phyloP scores from a whole-genome alignment of 139 green algal genomes.

The Gonium pectorale region DNA sequence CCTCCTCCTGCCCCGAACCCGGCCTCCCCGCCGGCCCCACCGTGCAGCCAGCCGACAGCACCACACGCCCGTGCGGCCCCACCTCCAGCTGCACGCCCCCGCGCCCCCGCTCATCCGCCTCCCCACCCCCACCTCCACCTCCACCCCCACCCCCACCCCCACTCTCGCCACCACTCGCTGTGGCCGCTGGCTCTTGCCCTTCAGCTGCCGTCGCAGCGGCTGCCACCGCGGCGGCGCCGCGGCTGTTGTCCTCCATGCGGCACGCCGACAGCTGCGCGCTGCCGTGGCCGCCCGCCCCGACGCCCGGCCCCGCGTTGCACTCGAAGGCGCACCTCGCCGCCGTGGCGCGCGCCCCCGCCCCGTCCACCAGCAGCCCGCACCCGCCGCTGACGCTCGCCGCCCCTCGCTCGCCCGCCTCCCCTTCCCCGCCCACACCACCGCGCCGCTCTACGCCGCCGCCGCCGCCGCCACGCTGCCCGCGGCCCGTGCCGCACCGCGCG shows the following conservation, averaged over 20 bases:
- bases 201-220: too few species aligned
- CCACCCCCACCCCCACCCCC: not conserved
- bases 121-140: not conserved
- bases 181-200: too few species aligned
- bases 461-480: too few species aligned
- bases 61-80: not conserved
- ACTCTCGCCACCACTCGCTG: not conserved
- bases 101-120: not conserved
- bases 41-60: not conserved
- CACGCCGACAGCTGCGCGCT: slow-evolving; percentile 11
- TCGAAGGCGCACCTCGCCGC: not conserved
- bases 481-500: too few species aligned
- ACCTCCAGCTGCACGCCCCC: slow-evolving; percentile 12
- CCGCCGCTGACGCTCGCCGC: not conserved
- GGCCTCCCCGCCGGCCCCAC: not conserved
- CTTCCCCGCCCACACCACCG: not conserved
- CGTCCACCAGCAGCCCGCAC: not conserved
- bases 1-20: not conserved
- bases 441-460: too few species aligned
- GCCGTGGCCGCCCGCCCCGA: not conserved
- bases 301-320: not conserved
- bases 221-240: not conserved
- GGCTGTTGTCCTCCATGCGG: not conserved
- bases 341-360: not conserved
- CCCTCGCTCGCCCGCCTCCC: not conserved